Conservation (phyloP, 768 basidiomycete species). For the Psilocybe cubensis region DNA sequence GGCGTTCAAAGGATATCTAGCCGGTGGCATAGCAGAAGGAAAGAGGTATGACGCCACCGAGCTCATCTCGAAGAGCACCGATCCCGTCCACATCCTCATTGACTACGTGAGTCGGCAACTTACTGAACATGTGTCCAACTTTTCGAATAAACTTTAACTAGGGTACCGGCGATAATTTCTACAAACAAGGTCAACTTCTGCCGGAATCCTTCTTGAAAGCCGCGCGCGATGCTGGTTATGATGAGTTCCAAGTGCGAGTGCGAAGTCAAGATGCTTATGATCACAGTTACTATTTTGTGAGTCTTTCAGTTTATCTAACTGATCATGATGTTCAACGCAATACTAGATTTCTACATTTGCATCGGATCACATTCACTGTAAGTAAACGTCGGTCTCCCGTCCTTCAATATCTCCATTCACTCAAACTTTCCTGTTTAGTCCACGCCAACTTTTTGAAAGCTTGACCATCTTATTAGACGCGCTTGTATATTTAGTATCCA, state of each 20-base stretch:
- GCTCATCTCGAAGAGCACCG: conserved; percentile 65
- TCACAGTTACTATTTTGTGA: conserved; percentile 86
- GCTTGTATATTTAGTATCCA: neutral
- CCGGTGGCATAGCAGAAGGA: conserved; percentile 77
- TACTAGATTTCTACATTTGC: conserved; percentile 86
- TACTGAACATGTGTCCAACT: neutral
- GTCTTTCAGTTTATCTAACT: conserved; percentile 15
- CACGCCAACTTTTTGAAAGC: conserved; percentile 90
- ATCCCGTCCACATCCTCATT: conserved; percentile 77
- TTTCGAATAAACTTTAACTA: conserved; percentile 26
- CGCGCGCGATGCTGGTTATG: conserved; percentile 72
- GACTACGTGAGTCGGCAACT: conserved; percentile 77
- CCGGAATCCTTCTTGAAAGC: conserved; percentile 89
- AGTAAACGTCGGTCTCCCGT: conserved; percentile 31
- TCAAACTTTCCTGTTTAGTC: conserved; percentile 49
- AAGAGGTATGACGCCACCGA: conserved; percentile 82
- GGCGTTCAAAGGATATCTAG: conserved; percentile 86
- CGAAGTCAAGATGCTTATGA: conserved; percentile 85
- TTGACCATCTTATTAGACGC: conserved; percentile 33
- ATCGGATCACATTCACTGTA: conserved; percentile 88
- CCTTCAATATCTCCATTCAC: conserved; percentile 6
- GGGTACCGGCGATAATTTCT: conserved; percentile 85
- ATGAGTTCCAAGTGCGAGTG: conserved; percentile 77
- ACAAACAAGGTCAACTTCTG: conserved; percentile 83
- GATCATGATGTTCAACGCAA: neutral